A percentile compares a stretch with the other conserved stretches of the same genome.
phyloP scores from a whole-genome alignment of 2,329 filamentous ascomycete genomes.

The Fusarium sp. region DNA sequence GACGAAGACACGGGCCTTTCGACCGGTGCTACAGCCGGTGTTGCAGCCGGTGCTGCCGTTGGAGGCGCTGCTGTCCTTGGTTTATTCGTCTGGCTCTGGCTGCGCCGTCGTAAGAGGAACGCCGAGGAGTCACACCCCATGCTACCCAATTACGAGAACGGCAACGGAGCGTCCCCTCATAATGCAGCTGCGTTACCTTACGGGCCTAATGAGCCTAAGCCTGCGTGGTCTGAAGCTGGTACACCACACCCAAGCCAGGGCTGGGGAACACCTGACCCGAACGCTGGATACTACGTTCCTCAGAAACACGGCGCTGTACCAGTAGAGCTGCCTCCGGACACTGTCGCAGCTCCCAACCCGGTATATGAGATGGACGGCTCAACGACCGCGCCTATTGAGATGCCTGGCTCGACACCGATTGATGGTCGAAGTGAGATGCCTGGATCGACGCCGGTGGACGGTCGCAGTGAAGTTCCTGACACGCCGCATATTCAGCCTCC shows the following conservation, averaged over 20 bases:
- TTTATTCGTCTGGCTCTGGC: slow-evolving; percentile 44
- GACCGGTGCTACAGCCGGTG: slow-evolving; percentile 57
- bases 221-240: slow-evolving; percentile 18
- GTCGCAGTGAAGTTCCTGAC: background rate
- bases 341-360: slow-evolving; percentile 3
- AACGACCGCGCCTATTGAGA: slow-evolving; percentile 27
- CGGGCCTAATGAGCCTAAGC: slow-evolving; percentile 44
- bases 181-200: slow-evolving; percentile 26
- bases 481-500: background rate
- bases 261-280: slow-evolving; percentile 21
- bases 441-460: slow-evolving; percentile 6
- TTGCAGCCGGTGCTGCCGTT: slow-evolving; percentile 57
- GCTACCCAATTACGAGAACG: slow-evolving; percentile 45
- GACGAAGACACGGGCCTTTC: slow-evolving; percentile 49
- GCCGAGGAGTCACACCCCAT: slow-evolving; percentile 52
- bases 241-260: slow-evolving; percentile 15
- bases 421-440: slow-evolving; percentile 29
- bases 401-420: slow-evolving; percentile 27
- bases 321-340: slow-evolving; percentile 32
- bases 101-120: slow-evolving; percentile 50
- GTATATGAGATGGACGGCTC: slow-evolving; percentile 49
- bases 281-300: slow-evolving; percentile 22
- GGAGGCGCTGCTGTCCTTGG: slow-evolving; percentile 50
- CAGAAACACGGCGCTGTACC: slow-evolving; percentile 10
- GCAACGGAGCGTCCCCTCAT: background rate